Conservation (phyloP, 1,284 basidiomycete genomes). For the Pyrrhoderma lamaoense region DNA sequence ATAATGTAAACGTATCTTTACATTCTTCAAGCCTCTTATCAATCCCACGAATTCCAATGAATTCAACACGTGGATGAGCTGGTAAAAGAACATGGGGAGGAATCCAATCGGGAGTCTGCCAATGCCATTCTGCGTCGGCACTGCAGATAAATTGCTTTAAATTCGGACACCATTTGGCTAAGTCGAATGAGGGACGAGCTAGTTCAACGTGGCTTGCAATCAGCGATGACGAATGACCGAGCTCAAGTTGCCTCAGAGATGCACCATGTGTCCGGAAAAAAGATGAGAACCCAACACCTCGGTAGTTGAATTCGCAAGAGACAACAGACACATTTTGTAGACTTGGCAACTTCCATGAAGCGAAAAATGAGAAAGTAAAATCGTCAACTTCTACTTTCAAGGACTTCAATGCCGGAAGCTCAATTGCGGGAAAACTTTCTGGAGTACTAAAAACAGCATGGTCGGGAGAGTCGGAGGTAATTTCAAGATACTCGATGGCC, state of each 20-base stretch:
- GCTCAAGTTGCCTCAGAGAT: conserved; percentile 55
- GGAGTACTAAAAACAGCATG: conserved; percentile 24
- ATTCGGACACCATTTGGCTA: conserved; percentile 59
- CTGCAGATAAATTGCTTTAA: conserved; percentile 61
- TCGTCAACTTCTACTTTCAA: conserved; percentile 66
- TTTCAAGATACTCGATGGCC: conserved; percentile 51
- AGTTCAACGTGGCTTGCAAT: conserved; percentile 49
- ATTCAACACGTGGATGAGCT: conserved; percentile 48
- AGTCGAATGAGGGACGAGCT: conserved; percentile 32
- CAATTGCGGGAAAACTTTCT: conserved; percentile 25
- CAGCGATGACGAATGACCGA: conserved; percentile 59
- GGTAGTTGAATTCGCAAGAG: conserved; percentile 60
- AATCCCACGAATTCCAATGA: conserved; percentile 67
- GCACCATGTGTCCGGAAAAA: conserved; percentile 61
- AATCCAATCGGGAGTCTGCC: conserved; percentile 70
- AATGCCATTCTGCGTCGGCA: conserved; percentile 72
- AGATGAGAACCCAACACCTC: conserved; percentile 48
- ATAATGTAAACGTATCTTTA: conserved; percentile 54
- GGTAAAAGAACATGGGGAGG: conserved; percentile 67
- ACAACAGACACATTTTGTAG: conserved; percentile 57
- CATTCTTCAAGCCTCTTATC: conserved; percentile 48
- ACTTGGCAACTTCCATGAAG: conserved; percentile 50
- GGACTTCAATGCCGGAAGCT: conserved; percentile 50
- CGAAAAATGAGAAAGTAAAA: conserved; percentile 56
- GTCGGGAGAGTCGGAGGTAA: conserved; percentile 36